Percentiles rank a stretch among this genome's conserved stretches.
phyloP scores from a whole-genome alignment of 768 basidiomycete species.

The Russula foetens region DNA sequence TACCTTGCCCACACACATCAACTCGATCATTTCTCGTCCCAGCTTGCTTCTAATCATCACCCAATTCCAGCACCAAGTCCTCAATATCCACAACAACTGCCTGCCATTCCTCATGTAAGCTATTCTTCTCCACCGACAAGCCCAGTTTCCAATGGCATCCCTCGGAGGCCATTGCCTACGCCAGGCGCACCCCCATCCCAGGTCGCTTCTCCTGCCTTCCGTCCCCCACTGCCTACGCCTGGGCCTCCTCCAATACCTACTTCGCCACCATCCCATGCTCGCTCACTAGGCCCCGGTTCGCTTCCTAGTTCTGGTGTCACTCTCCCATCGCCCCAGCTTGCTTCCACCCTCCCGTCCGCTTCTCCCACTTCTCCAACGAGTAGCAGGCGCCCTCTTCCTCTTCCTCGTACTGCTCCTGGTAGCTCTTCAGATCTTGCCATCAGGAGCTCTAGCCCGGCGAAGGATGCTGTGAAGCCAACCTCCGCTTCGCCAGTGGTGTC shows the following conservation, averaged over 20 bases:
- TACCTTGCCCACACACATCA: neutral
- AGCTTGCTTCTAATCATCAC: neutral
- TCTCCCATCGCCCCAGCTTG: neutral
- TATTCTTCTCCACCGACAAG: constrained; percentile 14
- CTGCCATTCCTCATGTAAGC: constrained; percentile 3
- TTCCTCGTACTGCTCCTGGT: constrained; percentile 3
- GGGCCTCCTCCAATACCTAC: constrained; percentile 17
- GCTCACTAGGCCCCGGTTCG: neutral
- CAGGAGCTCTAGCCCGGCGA: constrained; percentile 17
- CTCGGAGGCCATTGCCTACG: constrained; percentile 19
- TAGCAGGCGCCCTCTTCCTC: constrained; percentile 16
- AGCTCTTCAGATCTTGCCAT: neutral
- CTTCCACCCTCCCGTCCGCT: neutral
- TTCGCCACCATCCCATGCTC: constrained; percentile 2
- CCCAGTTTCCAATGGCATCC: constrained; percentile 9
- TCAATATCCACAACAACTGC: constrained; percentile 17
- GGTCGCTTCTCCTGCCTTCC: neutral
- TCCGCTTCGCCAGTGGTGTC: neutral
- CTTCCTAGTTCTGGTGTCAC: neutral
- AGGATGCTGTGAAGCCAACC: constrained; percentile 5
- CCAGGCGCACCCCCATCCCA: constrained; percentile 15
- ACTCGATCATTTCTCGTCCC: neutral
- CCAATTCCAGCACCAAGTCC: constrained; percentile 19
- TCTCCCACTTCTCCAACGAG: constrained; percentile 17
- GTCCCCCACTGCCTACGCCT: constrained; percentile 19